Evolutionary conservation across 2,329 filamentous ascomycete species (phyloP).

Genomic region (Aureobasidium sp.): DNA sequence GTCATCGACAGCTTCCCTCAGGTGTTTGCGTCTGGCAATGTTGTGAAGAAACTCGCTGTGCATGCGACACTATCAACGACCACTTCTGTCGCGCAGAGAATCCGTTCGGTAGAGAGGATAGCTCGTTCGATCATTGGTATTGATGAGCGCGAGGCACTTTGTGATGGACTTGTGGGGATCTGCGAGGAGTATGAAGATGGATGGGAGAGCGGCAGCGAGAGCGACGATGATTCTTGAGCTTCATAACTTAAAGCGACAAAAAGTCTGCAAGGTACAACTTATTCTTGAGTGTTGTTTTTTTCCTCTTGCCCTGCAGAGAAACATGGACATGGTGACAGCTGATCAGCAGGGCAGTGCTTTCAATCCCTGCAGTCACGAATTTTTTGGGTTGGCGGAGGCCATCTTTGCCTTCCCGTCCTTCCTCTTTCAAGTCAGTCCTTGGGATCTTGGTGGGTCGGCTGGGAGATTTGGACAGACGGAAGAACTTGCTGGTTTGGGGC

Average conservation of each 20-base stretch:
- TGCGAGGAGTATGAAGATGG: slow-evolving; percentile 85
- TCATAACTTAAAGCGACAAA: neutral
- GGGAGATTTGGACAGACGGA: neutral
- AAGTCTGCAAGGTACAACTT: neutral
- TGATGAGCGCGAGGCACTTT: slow-evolving; percentile 78
- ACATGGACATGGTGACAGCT: neutral
- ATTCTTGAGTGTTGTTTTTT: neutral
- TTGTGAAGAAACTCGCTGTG: slow-evolving; percentile 39
- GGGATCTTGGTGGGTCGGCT: neutral
- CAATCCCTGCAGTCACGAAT: neutral
- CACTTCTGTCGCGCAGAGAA: slow-evolving; percentile 60
- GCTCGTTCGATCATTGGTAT: slow-evolving; percentile 47
- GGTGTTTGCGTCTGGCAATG: slow-evolving; percentile 53
- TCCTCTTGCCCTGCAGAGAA: neutral
- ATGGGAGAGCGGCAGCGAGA: slow-evolving; percentile 68
- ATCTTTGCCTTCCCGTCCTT: neutral
- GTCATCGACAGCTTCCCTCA: slow-evolving; percentile 76
- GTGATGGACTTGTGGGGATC: slow-evolving; percentile 73
- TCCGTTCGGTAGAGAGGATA: slow-evolving; percentile 60
- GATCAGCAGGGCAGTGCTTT: slow-evolving; percentile 1
- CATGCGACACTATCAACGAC: slow-evolving; percentile 61
- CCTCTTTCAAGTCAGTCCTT: neutral
- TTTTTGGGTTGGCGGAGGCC: neutral
- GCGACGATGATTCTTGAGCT: slow-evolving; percentile 43
- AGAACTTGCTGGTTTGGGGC: neutral